Evolutionary conservation across 805 yeast genomes (phyloP).

Genomic region (Saturnispora quitensis): DNA sequence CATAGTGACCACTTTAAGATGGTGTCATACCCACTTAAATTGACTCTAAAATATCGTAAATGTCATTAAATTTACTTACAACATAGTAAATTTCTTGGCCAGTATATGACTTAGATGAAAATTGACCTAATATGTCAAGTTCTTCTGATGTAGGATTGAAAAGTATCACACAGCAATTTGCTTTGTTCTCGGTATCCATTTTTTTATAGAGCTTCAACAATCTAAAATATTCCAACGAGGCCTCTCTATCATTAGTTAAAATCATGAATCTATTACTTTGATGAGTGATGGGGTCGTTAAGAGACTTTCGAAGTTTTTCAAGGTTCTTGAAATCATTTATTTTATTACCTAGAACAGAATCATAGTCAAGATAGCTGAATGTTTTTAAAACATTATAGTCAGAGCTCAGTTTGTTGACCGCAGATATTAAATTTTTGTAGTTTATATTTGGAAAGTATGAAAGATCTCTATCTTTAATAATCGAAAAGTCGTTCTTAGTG

Average conservation of each 20-base stretch:
- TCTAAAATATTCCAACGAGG: slow-evolving; percentile 21
- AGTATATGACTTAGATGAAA: slow-evolving; percentile 5
- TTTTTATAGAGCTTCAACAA: slow-evolving; percentile 16
- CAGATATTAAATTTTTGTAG: slow-evolving; percentile 7
- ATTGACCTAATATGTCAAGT: background rate
- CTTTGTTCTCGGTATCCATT: background rate
- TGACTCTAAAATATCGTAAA: slow-evolving; percentile 17
- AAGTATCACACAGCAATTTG: slow-evolving; percentile 19
- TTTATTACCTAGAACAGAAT: slow-evolving; percentile 16
- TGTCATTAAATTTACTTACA: slow-evolving; percentile 14
- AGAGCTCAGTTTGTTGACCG: slow-evolving; percentile 1
- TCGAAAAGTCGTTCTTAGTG: slow-evolving; percentile 14
- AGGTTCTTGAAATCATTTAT: slow-evolving; percentile 16
- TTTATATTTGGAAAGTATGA: slow-evolving; percentile 15
- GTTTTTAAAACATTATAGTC: background rate
- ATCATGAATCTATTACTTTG: slow-evolving; percentile 14
- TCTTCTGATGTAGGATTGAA: slow-evolving; percentile 7
- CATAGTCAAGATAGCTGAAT: slow-evolving; percentile 11
- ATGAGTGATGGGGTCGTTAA: slow-evolving; percentile 3
- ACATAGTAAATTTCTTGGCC: slow-evolving; percentile 15
- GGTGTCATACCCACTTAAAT: slow-evolving; percentile 1
- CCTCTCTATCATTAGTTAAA: slow-evolving; percentile 18
- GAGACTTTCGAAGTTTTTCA: slow-evolving; percentile 9
- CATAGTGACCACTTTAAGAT: background rate
- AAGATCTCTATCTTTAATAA: slow-evolving; percentile 19